A percentile compares a stretch with the other conserved stretches of the same genome.
phyloP scores from a whole-genome alignment of 768 basidiomycete species.

The Nidularia sp. region DNA sequence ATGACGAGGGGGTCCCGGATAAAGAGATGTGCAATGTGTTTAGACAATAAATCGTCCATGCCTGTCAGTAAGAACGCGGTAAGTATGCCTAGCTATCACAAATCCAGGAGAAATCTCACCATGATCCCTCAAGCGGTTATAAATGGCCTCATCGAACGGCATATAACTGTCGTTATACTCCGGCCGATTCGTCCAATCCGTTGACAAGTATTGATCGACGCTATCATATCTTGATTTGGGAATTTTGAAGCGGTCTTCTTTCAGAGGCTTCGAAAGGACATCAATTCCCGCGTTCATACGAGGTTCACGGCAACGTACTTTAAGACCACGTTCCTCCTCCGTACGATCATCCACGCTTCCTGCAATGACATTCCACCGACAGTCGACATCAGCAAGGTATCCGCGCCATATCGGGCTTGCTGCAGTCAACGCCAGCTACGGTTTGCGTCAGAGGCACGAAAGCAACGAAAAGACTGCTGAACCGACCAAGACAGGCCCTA shows the following conservation, averaged over 20 bases:
- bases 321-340: slow-evolving; percentile 87
- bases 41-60: slow-evolving; percentile 81
- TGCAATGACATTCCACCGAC: slow-evolving; percentile 97
- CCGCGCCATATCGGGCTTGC: slow-evolving; percentile 95
- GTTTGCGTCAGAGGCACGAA: slow-evolving; percentile 3
- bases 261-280: slow-evolving; percentile 57
- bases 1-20: slow-evolving; percentile 96
- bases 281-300: slow-evolving; percentile 2
- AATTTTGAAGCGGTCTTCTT: slow-evolving; percentile 70
- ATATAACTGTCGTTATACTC: slow-evolving; percentile 90
- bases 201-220: slow-evolving; percentile 90
- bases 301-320: slow-evolving; percentile 36
- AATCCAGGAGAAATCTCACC: slow-evolving; percentile 43
- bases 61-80: slow-evolving; percentile 39
- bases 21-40: slow-evolving; percentile 92
- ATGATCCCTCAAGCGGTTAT: slow-evolving; percentile 66
- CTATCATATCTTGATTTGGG: slow-evolving; percentile 98
- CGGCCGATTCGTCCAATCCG: slow-evolving; percentile 80
- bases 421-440: slow-evolving; percentile 87
- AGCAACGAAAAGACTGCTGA: slow-evolving; percentile 2
- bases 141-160: slow-evolving; percentile 75
- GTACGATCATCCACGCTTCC: slow-evolving; percentile 98
- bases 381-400: slow-evolving; percentile 94
- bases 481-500: slow-evolving; percentile 91
- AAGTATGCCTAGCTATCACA: not conserved